Percentiles rank a stretch among this genome's conserved stretches.
These are phyloP conservation scores for Capronia coronata DNA, from an alignment of 2,329 filamentous ascomycete genomes.

Conservation along the genomic window DNA sequence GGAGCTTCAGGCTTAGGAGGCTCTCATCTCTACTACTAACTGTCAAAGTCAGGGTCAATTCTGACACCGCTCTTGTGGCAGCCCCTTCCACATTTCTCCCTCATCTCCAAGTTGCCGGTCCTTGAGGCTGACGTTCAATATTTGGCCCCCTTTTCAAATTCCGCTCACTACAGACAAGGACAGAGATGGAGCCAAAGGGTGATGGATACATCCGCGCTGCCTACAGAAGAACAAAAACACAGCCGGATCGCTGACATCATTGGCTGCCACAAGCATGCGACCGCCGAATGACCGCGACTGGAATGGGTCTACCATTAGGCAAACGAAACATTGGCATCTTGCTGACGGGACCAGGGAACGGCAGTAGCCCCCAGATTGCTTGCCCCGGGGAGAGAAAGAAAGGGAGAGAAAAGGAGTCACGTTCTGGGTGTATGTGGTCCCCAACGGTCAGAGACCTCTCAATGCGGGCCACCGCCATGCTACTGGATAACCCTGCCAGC, in stretches of 20 bases:
- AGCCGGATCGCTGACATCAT: constrained; percentile 17
- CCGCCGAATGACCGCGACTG: not conserved
- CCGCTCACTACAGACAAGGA: not conserved
- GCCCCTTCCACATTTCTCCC: constrained; percentile 2
- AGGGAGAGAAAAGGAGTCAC: not conserved
- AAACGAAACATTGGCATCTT: constrained; percentile 17
- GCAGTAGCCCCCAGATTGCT: constrained; percentile 1
- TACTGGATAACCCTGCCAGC: not conserved
- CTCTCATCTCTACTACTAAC: too few species aligned
- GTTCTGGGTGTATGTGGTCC: too few species aligned
- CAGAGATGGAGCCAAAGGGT: not conserved
- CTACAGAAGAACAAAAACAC: too few species aligned
- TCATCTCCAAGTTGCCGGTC: too few species aligned
- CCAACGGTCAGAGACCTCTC: too few species aligned
- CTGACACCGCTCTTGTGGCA: constrained; percentile 8
- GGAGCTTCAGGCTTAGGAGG: too few species aligned
- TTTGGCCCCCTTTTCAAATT: too few species aligned
- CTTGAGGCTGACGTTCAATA: too few species aligned
- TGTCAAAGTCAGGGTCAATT: too few species aligned
- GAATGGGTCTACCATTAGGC: constrained; percentile 2
- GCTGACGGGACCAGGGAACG: not conserved
- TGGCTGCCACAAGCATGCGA: constrained; percentile 7
- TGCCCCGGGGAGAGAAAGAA: constrained; percentile 1
- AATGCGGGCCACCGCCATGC: not conserved
- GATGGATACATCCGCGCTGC: not conserved